These are phyloP conservation scores for Curvularia hawaiiensis DNA, from an alignment of 2,329 filamentous ascomycete species.

Conservation along the genomic window DNA sequence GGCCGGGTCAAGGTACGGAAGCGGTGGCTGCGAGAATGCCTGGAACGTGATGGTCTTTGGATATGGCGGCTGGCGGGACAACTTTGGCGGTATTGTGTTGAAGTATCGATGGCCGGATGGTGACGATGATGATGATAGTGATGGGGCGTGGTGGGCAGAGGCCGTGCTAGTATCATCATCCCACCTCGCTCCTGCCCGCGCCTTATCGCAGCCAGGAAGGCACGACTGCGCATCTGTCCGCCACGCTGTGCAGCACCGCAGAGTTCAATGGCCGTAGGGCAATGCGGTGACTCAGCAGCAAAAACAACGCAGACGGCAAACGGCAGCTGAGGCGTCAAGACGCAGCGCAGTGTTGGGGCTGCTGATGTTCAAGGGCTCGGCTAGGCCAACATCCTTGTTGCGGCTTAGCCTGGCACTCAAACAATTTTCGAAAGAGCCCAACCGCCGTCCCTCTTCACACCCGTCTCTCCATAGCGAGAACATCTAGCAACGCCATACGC, in stretches of 20 bases:
- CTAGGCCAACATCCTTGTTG: conserved; percentile 20
- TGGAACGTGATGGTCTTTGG: not conserved
- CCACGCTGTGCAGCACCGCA: conserved; percentile 1
- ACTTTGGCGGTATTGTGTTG: conserved; percentile 9
- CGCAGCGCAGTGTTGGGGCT: conserved; percentile 10
- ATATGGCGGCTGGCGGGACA: not conserved
- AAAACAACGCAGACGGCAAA: not conserved
- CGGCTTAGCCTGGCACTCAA: conserved; percentile 31
- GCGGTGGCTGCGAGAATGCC: not conserved
- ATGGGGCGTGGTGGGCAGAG: not conserved
- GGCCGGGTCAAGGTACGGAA: not conserved
- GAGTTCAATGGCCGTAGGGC: too few species aligned
- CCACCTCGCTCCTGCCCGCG: conserved; percentile 14
- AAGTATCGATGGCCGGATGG: not conserved
- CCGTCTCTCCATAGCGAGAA: conserved; percentile 43
- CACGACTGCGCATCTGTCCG: not conserved
- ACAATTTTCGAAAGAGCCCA: conserved; percentile 30
- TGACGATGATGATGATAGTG: not conserved
- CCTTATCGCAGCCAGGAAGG: conserved; percentile 6
- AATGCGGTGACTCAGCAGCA: not conserved
- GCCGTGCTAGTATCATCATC: not conserved
- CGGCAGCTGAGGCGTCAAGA: not conserved
- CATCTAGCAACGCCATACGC: conserved; percentile 37
- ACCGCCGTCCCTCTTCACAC: conserved; percentile 18
- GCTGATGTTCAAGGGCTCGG: conserved; percentile 15